Evolutionary conservation across 352 stramenopile species (phyloP).

Genomic region (Phytophthora citricola): DNA sequence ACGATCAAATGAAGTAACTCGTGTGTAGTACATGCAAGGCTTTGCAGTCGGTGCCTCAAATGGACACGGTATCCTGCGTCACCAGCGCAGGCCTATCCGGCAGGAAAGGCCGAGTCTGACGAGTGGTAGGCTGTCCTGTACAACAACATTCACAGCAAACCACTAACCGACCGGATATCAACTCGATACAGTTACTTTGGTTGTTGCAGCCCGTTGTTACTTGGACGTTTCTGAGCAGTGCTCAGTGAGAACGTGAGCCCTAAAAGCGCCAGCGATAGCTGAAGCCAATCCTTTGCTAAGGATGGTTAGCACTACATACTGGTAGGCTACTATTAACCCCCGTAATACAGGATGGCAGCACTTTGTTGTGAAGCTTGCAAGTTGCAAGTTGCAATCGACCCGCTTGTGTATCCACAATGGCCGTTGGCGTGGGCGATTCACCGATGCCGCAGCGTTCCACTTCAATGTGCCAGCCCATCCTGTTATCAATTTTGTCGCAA

Average conservation of each 20-base stretch:
- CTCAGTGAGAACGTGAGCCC: too few relatives aligned
- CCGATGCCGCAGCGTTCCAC: not conserved
- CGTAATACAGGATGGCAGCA: too few relatives aligned
- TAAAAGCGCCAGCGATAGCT: too few relatives aligned
- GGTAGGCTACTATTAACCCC: too few relatives aligned
- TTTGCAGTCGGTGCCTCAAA: constrained; percentile 18
- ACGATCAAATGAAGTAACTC: constrained; percentile 18
- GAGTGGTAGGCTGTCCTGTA: not conserved
- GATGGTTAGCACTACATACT: too few relatives aligned
- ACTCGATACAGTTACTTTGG: not conserved
- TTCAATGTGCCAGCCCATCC: constrained; percentile 9
- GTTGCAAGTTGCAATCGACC: not conserved
- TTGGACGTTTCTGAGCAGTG: not conserved
- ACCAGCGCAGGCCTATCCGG: constrained; percentile 1
- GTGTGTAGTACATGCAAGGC: constrained; percentile 6
- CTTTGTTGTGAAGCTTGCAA: too few relatives aligned
- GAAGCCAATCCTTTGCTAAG: too few relatives aligned
- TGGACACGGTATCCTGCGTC: constrained; percentile 22
- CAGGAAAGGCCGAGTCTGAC: constrained; percentile 15
- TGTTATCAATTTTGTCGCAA: constrained; percentile 6
- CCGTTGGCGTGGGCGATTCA: too few relatives aligned
- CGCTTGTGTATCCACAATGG: constrained; percentile 6
- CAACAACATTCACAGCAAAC: constrained; percentile 8
- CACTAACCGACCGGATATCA: not conserved
- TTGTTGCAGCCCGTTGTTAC: too few relatives aligned